Conservation (phyloP, 768 basidiomycete species). For the Naematelia aurantialba region DNA sequence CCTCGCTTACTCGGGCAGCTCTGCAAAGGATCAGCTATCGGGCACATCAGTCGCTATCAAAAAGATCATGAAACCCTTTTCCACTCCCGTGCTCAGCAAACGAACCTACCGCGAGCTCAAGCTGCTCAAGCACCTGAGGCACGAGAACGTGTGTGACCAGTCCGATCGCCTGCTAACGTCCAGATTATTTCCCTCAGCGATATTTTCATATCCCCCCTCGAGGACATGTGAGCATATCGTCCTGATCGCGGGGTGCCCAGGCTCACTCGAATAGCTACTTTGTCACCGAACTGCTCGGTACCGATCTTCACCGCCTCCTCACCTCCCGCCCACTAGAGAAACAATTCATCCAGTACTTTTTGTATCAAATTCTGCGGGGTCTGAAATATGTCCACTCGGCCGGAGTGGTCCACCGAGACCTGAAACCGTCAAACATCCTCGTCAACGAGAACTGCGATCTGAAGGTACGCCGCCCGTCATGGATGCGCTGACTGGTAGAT, state of each 20-base stretch:
- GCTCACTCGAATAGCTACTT: slow-evolving; percentile 72
- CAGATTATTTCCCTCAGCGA: slow-evolving; percentile 98
- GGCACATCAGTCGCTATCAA: slow-evolving; percentile 94
- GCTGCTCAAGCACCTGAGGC: slow-evolving; percentile 95
- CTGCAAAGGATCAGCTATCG: slow-evolving; percentile 91
- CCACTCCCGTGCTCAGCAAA: slow-evolving; percentile 93
- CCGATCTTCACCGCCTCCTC: slow-evolving; percentile 92
- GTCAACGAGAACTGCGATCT: slow-evolving; percentile 99
- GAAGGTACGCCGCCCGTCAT: slow-evolving; percentile 60
- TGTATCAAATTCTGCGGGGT: slow-evolving; percentile 97
- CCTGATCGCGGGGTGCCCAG: neutral
- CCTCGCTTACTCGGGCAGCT: slow-evolving; percentile 55
- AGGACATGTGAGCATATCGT: slow-evolving; percentile 71
- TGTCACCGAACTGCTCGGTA: slow-evolving; percentile 95
- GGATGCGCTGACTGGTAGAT: slow-evolving; percentile 58
- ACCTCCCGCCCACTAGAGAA: slow-evolving; percentile 97
- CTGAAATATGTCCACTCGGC: slow-evolving; percentile 99
- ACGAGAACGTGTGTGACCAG: slow-evolving; percentile 74
- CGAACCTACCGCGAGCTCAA: slow-evolving; percentile 97
- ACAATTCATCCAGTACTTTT: slow-evolving; percentile 99
- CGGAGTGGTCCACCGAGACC: slow-evolving; percentile 95
- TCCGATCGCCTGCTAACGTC: neutral
- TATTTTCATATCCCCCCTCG: slow-evolving; percentile 99
- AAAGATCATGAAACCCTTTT: slow-evolving; percentile 99
- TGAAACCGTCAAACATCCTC: slow-evolving; percentile 99